Evolutionary conservation across 202 grass and related monocot genomes (phyloP), one percentile per base, ranked within the genome.

Genomic region (Carex sylvatica): DNA sequence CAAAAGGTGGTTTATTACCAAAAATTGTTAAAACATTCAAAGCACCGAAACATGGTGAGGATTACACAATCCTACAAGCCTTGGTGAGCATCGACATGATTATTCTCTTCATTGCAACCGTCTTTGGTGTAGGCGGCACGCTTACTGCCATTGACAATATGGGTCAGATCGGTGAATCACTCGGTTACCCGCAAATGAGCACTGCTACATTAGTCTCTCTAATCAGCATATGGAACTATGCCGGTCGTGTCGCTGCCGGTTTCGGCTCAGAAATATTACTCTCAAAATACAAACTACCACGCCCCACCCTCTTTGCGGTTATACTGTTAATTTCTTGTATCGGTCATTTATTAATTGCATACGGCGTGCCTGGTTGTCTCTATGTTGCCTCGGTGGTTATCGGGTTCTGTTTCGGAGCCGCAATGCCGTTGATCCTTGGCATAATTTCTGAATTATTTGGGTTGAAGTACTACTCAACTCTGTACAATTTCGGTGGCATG

Each of bases 401-500:
- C 22, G 84, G 84, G 9, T 86, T 86, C 65, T 81, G 84, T 70
- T 86, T 86, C 14, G 84, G 84, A 28, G 84, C 85, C 9, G 65
- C 66, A 52, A 62, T 65, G 85, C 85, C 85, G 1, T 52, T 87
- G 56, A 36, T 83, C 53, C 71, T 82, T 40, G 85, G 75, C 14
- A 82, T 83, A 69, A 87, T 87, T 24, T 87, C 85, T 6, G 85
- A 87, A 80, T 26, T 87, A 71, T 87, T 87, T 40, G 85, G 85
- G 11, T 58, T 87, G 28, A 87, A 82, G 22, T 87, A 87, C 68
- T 87, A 87, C 68, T 87, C 85, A 14, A 87, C 85, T 8, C 79
- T 87, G 4, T 87, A 87, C 79, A 87, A 87, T 80, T 83, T 87
- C 54, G 85, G 85, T 30, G 77, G 54, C 20, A 66, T 70, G 11